Evolutionary conservation across 441 rosid genomes (phyloP).

Genomic region (Gossypium trilobum): DNA sequence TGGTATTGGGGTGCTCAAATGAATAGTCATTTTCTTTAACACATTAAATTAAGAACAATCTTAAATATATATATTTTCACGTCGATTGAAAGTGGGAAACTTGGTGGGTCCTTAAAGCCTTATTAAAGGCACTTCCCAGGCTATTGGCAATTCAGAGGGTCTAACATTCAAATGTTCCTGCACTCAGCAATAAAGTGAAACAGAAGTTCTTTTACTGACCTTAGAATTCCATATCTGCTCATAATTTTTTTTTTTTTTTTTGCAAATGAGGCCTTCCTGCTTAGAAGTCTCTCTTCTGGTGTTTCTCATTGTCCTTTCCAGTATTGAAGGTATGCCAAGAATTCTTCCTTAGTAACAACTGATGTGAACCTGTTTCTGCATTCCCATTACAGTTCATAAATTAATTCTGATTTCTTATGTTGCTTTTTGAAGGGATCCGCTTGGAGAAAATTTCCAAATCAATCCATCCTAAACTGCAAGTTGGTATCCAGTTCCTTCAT

Average conservation of each 20-base stretch:
- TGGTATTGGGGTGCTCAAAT: slow-evolving; percentile 14
- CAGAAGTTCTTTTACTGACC: background rate
- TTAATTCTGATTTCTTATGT: slow-evolving; percentile 6
- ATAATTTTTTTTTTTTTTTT: background rate
- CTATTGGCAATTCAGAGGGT: background rate
- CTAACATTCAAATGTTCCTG: background rate
- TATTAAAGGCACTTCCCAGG: slow-evolving; percentile 12
- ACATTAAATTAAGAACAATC: slow-evolving; percentile 21
- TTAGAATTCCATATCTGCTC: background rate
- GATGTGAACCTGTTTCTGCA: no score
- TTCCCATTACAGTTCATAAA: background rate
- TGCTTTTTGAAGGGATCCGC: slow-evolving; percentile 32
- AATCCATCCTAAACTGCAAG: slow-evolving; percentile 22
- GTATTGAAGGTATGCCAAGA: slow-evolving; percentile 31
- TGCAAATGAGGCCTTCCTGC: slow-evolving; percentile 27
- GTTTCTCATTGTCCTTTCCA: slow-evolving; percentile 21
- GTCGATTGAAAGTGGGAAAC: background rate
- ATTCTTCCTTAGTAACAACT: no score
- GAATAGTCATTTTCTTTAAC: slow-evolving; percentile 22
- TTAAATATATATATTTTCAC: background rate
- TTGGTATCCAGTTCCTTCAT: background rate
- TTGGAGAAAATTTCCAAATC: slow-evolving; percentile 27
- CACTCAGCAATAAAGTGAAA: background rate
- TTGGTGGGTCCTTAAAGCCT: slow-evolving; percentile 15
- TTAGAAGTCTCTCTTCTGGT: slow-evolving; percentile 26